These are phyloP conservation scores for Alisma plantagoaquatica DNA, from an alignment of 106 monocot genomes.

Conservation along the genomic window DNA sequence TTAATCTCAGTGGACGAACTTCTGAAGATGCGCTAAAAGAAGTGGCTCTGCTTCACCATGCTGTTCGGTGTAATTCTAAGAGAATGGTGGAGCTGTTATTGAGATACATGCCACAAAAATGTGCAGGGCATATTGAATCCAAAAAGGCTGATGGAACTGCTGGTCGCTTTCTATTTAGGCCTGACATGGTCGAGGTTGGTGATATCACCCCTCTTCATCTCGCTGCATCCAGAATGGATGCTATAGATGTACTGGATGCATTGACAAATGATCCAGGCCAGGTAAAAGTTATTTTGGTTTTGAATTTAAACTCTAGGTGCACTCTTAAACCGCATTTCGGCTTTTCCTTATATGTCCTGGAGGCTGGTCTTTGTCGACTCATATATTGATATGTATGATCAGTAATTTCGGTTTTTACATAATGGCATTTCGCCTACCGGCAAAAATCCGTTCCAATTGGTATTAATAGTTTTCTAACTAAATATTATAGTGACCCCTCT, in stretches of 20 bases:
- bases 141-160: background rate
- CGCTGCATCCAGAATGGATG: constrained; percentile 30
- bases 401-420: background rate
- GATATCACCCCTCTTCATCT: constrained; percentile 76
- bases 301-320: background rate
- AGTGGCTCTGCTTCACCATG: constrained; percentile 37
- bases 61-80: constrained; percentile 53
- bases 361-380: background rate
- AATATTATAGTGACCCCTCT: too few species aligned
- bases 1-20: constrained; percentile 22
- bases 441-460: too few species aligned
- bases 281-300: constrained; percentile 22
- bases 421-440: too few species aligned
- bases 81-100: constrained; percentile 51
- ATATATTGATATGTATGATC: background rate
- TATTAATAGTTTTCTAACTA: too few species aligned
- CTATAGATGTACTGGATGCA: constrained; percentile 60
- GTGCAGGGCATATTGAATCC: too few species aligned
- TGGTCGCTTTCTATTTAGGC: constrained; percentile 35
- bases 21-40: constrained; percentile 29
- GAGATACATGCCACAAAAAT: constrained; percentile 26
- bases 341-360: constrained; percentile 1
- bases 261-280: constrained; percentile 63
- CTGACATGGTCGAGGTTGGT: constrained; percentile 34
- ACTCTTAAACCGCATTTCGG: background rate